Evolutionary conservation across 2,329 filamentous ascomycete species (phyloP), one percentile per base, ranked within the genome.

Genomic region (Neonectria neomacrospora): DNA sequence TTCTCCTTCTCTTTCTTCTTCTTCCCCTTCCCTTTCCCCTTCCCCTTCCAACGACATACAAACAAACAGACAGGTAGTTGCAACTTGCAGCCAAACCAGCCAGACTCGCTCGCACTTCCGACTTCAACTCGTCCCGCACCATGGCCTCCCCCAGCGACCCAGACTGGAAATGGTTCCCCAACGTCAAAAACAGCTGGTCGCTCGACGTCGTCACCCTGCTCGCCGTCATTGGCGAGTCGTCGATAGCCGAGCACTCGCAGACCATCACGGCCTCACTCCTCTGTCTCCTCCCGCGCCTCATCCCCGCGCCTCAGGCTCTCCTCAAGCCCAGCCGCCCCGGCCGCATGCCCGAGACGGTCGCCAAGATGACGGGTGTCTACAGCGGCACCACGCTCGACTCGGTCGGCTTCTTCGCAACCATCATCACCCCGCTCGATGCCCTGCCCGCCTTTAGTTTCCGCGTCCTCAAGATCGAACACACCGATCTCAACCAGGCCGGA

Each of bases 301-400:
- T 90, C 28, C 88, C 87, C 9, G 88, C 88, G 1, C 87, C 88
- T 1, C 87, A 90, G 75, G 85, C 85, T 50, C 80, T 90, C n/a
- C 78, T 90, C 50, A 86, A 86, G 62, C 81, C 86, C 10, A 78
- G 80, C 22, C 82, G 87, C 3, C 86, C 86, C 8, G 79, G 78
- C 28, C 82, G 86, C 47, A 82, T 90, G 71, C 87, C 87, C 47
- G 82, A 85, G 65, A 81, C 82, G 16, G 78, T 80, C 16, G 85
- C 85, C 42, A 82, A 82, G 56, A 84, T 89, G 71, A 82, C 83
- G 1, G 87, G 87, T n/a, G 85, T 89, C 9, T 81, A 85, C 66
- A 86, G 82, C 63, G 87, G 87, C 51, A 83, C 82, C 3, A 78
- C 81, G 2, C 80, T 88, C 28, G 81, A 83, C 58, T 82, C 84